Conservation (phyloP, 2,329 filamentous ascomycete species). For the Albifimbria verrucaria region DNA sequence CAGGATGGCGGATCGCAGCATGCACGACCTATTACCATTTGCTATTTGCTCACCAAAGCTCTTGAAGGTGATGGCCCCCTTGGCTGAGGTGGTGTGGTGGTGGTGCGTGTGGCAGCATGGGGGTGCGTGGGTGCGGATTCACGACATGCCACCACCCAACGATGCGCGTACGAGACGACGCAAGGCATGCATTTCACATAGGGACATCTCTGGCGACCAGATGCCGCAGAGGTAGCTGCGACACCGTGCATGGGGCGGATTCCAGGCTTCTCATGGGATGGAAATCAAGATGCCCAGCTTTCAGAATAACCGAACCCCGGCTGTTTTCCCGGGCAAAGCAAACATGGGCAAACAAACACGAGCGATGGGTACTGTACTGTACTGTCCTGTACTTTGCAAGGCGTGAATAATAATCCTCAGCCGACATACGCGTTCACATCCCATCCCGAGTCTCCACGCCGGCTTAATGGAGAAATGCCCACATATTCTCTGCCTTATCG, state of each 20-base stretch:
- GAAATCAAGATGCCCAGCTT: too few relatives aligned
- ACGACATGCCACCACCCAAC: too few relatives aligned
- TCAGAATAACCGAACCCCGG: too few relatives aligned
- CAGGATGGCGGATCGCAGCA: neutral
- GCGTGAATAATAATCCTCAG: too few relatives aligned
- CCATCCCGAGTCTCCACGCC: too few relatives aligned
- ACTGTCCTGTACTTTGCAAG: too few relatives aligned
- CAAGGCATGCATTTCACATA: neutral
- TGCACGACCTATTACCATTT: neutral
- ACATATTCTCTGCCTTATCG: neutral
- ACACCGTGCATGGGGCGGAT: neutral
- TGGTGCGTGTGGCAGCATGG: neutral
- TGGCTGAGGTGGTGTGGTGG: neutral
- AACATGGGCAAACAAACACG: too few relatives aligned
- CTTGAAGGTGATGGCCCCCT: neutral
- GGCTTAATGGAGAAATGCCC: neutral
- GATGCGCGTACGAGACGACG: too few relatives aligned
- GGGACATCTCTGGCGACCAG: too few relatives aligned
- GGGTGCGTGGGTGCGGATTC: neutral
- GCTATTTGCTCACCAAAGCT: neutral
- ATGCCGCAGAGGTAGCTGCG: neutral
- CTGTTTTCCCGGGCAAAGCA: too few relatives aligned
- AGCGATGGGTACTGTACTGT: too few relatives aligned
- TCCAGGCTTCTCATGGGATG: neutral
- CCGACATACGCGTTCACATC: too few relatives aligned